Conservation (phyloP, 148 eudicot genomes). For the Fagopyrum esculentum region DNA sequence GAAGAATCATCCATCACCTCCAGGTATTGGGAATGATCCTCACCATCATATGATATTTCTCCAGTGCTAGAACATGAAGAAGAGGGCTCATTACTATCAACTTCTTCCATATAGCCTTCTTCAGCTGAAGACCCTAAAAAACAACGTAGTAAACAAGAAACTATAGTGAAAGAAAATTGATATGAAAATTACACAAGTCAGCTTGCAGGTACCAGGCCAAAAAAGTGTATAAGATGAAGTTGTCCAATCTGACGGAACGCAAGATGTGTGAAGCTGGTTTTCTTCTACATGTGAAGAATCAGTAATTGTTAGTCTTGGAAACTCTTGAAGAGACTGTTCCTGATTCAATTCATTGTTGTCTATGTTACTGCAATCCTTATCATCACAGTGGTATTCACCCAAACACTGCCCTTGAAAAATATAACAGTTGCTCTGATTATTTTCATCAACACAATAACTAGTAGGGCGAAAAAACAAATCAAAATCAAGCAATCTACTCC, state of each 20-base stretch:
- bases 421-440: conserved; percentile 47
- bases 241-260: conserved; percentile 40
- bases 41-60: conserved; percentile 54
- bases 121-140: conserved; percentile 32
- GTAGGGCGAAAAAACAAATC: conserved; percentile 28
- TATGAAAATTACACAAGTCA: conserved; percentile 15
- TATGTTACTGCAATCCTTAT: conserved; percentile 25
- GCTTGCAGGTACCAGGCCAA: conserved; percentile 36
- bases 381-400: conserved; percentile 28
- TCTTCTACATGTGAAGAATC: conserved; percentile 41
- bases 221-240: conserved; percentile 30
- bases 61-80: conserved; percentile 73
- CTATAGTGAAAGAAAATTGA: neutral
- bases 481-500: conserved; percentile 54
- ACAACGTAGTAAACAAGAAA: neutral
- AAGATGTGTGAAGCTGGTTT: conserved; percentile 34
- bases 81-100: conserved; percentile 41
- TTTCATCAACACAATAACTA: conserved; percentile 38
- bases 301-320: conserved; percentile 43
- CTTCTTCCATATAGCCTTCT: conserved; percentile 31
- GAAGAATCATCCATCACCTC: conserved; percentile 60
- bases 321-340: conserved; percentile 46
- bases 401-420: conserved; percentile 38
- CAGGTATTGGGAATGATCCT: conserved; percentile 42
- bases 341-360: conserved; percentile 40